Evolutionary conservation across 208 protist species (phyloP), one percentile per base, ranked within the genome.

Genomic region (Porcisia hertigi): DNA sequence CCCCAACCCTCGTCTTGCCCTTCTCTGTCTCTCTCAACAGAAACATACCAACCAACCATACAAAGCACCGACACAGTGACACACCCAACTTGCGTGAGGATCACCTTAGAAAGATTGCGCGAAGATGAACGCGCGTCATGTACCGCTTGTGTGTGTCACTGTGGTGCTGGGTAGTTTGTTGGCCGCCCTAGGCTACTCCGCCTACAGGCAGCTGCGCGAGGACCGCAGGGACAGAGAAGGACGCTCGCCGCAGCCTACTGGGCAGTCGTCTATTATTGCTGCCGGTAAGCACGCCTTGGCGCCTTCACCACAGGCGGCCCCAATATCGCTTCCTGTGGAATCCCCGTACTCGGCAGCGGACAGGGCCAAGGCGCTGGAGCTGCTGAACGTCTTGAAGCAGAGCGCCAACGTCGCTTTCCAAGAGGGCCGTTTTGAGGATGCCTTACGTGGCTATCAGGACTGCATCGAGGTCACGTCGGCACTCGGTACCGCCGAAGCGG

Each of bases 391-490:
- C 8, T 70, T 92, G 8, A 96, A 96, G 79, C 69, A 86, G 67
- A 76, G 82, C 18, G 92, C 86, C 0, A 96, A 96, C 64, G 25
- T 70, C 3, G 73, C 83, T 30, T 96, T 96, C 70, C 88, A 92
- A 64, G 75, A 81, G 36, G 83, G 84, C 3, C 84, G 86, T 63
- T 92, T 83, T 66, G 92, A 93, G 39, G 86, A 86, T 25, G 92
- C 92, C 7, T 54, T 96, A 25, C 63, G 78, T 54, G 67, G 80
- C 36, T 96, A 96, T 65, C 87, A 96, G 77, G 84, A 91, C 62
- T 96, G 90, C 73, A 64, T 96, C 47, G 84, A 90, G 74, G 83
- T 91, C 18, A 88, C 84, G 16, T 70, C 73, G 1, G 87, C 77
- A 20, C 80, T 96, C 11, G 90, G 89, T 12, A 74, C 77, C 0